Base-by-base conservation (phyloP, 345 rosid species). In the Brassica rapa region DNA sequence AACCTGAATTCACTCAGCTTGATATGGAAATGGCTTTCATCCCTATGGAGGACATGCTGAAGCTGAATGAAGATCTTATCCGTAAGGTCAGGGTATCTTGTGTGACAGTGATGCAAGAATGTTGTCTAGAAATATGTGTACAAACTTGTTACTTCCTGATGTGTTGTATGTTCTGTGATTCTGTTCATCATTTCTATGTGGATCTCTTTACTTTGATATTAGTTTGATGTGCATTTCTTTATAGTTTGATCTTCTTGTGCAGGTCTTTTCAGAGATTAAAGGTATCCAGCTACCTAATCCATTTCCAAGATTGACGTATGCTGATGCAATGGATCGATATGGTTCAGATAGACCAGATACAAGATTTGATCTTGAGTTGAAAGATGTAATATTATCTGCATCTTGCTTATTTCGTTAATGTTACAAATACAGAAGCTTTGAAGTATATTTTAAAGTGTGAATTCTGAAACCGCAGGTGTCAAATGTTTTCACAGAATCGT, bases 1-100 rank as follows among this genome's bases (percentile, higher is more conserved):
- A 95, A 78, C 99, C 99, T 46, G 98, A 95, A 81, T 95, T 95
- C 85, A 95, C 98, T 35, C 98, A 95, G 86, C 95, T 95, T 56
- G 99, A 95, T 88, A 89, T 95, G 92, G 98, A 95, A 82, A 70
- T 95, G 86, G 90, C 99, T 61, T 93, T 95, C 82, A 88, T 87
- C 82, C 93, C 97, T 39, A 81, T 91, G 83, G 98, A 93, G 72
- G 96, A 91, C 78, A 93, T 95, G 92, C 76, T 95, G 74, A 88
- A 83, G 80, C 93, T 92, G 72, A 95, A 95, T 83, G 99, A 95
- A 83, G 96, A 92, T 63, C 84, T 95, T 79, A 90, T 95, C 63
- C 86, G 93, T 83, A 91, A 86, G 97, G 99, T 94, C 70, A 62
- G 85, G 70, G 12, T 63, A 23, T 68, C 37, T 68, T 73, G 14